These are phyloP conservation scores for Paecilomyces sp. DNA, from an alignment of 2,329 filamentous ascomycete genomes.

Conservation along the genomic window DNA sequence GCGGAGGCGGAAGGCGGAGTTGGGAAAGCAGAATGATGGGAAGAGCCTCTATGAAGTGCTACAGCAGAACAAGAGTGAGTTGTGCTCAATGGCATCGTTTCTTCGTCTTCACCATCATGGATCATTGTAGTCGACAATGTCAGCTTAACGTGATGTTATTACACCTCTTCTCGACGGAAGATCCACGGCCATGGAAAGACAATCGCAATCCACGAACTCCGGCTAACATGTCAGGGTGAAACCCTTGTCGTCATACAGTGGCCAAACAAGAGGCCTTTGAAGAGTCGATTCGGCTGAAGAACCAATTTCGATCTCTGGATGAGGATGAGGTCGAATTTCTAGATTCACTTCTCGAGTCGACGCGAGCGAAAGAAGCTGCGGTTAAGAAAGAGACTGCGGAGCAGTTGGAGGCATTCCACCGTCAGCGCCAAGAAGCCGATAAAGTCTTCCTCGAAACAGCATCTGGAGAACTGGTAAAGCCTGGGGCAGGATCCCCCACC, in stretches of 20 bases:
- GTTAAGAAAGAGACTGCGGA: slow-evolving; percentile 53
- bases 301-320: slow-evolving; percentile 45
- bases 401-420: slow-evolving; percentile 52
- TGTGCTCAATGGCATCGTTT: neutral
- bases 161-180: neutral
- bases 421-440: slow-evolving; percentile 54
- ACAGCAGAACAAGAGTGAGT: slow-evolving; percentile 45
- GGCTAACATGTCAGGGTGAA: slow-evolving; percentile 37
- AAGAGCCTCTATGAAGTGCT: slow-evolving; percentile 44
- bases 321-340: slow-evolving; percentile 47
- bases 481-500: slow-evolving; percentile 14
- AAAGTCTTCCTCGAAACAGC: slow-evolving; percentile 37
- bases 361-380: slow-evolving; percentile 49
- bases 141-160: neutral
- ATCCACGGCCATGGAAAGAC: neutral
- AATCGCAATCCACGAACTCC: slow-evolving; percentile 3
- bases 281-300: slow-evolving; percentile 43
- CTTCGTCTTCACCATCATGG: neutral
- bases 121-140: neutral
- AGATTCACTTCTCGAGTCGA: slow-evolving; percentile 51
- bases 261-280: slow-evolving; percentile 48
- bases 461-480: slow-evolving; percentile 17
- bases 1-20: slow-evolving; percentile 36
- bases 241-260: slow-evolving; percentile 18
- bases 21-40: slow-evolving; percentile 47